Conservation (phyloP, 1,284 basidiomycete genomes). For the Leccinum holopus region DNA sequence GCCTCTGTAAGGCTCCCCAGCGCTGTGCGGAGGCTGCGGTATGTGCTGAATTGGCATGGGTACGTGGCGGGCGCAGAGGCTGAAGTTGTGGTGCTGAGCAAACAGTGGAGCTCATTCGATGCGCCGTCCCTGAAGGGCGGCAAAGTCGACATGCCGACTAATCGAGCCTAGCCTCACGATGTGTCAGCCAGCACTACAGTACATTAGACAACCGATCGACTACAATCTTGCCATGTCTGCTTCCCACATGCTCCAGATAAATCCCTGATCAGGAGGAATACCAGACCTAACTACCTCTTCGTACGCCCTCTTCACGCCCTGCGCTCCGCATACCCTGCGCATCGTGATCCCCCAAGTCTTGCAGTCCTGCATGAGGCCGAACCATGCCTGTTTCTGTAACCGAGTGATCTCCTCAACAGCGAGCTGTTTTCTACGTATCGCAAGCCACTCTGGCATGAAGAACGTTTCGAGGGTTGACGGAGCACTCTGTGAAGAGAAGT, state of each 20-base stretch:
- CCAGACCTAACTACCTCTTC: conserved; percentile 42
- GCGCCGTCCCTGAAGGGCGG: neutral
- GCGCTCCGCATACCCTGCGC: conserved; percentile 45
- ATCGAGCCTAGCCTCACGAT: conserved; percentile 15
- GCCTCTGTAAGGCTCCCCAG: conserved; percentile 69
- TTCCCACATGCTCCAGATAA: conserved; percentile 66
- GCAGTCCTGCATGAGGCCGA: conserved; percentile 53
- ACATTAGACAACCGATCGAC: neutral
- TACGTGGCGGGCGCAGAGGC: neutral
- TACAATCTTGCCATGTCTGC: conserved; percentile 22
- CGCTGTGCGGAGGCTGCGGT: conserved; percentile 79
- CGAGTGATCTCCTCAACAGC: conserved; percentile 44
- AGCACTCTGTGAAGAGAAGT: conserved; percentile 25
- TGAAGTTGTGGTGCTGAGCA: neutral
- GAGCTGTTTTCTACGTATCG: conserved; percentile 48
- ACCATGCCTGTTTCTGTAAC: conserved; percentile 56
- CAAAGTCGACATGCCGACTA: conserved; percentile 4
- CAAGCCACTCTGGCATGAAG: conserved; percentile 68
- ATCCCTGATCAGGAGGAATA: conserved; percentile 52
- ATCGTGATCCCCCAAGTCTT: conserved; percentile 50
- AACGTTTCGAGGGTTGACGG: conserved; percentile 45
- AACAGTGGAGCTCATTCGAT: neutral
- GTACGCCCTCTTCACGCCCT: conserved; percentile 49
- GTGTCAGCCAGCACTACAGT: neutral
- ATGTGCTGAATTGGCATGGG: conserved; percentile 40